Evolutionary conservation across 2,329 filamentous ascomycete genomes (phyloP).

Genomic region (Cercospora nicotianae): DNA sequence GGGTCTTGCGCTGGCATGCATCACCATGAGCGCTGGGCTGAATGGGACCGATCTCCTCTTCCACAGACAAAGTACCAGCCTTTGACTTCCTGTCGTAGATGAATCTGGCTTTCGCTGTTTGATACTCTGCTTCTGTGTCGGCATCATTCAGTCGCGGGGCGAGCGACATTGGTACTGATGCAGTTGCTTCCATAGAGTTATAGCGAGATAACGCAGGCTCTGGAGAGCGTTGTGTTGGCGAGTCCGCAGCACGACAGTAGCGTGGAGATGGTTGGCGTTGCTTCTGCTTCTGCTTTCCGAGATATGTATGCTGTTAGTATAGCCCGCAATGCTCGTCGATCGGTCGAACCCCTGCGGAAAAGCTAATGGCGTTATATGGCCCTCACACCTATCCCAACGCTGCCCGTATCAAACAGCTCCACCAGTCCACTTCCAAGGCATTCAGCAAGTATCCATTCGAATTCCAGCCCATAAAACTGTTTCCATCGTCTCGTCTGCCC

Average conservation of each 20-base stretch:
- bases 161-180: neutral
- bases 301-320: neutral
- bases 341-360: neutral
- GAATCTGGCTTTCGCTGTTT: neutral
- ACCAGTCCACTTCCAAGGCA: conserved; percentile 68
- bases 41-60: neutral
- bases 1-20: neutral
- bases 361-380: neutral
- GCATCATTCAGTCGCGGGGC: no score
- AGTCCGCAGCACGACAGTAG: neutral
- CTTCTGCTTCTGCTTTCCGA: neutral
- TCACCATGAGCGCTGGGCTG: neutral
- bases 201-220: neutral
- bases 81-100: neutral
- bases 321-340: no score
- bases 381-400: conserved; percentile 65
- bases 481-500: conserved; percentile 69
- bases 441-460: conserved; percentile 71
- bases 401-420: conserved; percentile 73
- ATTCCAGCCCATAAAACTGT: conserved; percentile 66
- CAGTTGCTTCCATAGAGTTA: neutral
- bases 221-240: no score
- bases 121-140: neutral
- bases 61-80: neutral
- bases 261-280: neutral